Conservation (phyloP, 495 filamentous ascomycete species). For the Trichoderma parareesei region DNA sequence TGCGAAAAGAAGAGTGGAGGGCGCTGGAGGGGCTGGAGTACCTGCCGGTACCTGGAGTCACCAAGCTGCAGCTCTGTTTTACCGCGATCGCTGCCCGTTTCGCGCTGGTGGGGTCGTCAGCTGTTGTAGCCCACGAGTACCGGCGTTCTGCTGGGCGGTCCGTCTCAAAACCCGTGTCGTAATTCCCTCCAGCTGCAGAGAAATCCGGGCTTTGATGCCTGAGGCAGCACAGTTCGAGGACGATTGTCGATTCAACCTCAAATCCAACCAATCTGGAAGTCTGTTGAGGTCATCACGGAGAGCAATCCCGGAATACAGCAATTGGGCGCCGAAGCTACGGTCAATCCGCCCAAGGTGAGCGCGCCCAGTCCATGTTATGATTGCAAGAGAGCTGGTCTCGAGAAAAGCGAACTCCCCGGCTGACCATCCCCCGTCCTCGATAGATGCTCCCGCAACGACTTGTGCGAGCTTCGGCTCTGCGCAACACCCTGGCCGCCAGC, state of each 20-base stretch:
- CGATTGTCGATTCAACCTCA: not conserved
- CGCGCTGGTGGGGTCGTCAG: not conserved
- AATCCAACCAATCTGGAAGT: slow-evolving; percentile 6
- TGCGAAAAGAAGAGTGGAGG: slow-evolving; percentile 1
- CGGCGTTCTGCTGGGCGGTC: not conserved
- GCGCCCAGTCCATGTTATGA: not conserved
- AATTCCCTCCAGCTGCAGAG: not conserved
- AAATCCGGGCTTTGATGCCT: not conserved
- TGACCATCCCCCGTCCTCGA: not conserved
- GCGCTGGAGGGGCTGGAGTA: slow-evolving; percentile 4
- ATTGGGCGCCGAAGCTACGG: slow-evolving; percentile 8
- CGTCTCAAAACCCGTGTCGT: not conserved
- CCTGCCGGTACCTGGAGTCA: not conserved
- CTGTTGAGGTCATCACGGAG: slow-evolving; percentile 4
- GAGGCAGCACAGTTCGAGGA: not conserved
- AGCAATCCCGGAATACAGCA: slow-evolving; percentile 4
- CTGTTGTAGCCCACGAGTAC: not conserved
- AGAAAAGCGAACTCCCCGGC: not conserved
- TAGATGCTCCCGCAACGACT: slow-evolving; percentile 65
- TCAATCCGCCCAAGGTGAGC: slow-evolving; percentile 12
- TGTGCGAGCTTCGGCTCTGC: slow-evolving; percentile 43
- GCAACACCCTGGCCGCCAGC: slow-evolving; percentile 36
- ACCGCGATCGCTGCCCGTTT: not conserved
- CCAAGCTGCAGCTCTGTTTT: not conserved
- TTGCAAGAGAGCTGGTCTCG: not conserved